These are phyloP conservation scores for Coprinellus micaceus DNA, from an alignment of 768 basidiomycete genomes.

Conservation along the genomic window DNA sequence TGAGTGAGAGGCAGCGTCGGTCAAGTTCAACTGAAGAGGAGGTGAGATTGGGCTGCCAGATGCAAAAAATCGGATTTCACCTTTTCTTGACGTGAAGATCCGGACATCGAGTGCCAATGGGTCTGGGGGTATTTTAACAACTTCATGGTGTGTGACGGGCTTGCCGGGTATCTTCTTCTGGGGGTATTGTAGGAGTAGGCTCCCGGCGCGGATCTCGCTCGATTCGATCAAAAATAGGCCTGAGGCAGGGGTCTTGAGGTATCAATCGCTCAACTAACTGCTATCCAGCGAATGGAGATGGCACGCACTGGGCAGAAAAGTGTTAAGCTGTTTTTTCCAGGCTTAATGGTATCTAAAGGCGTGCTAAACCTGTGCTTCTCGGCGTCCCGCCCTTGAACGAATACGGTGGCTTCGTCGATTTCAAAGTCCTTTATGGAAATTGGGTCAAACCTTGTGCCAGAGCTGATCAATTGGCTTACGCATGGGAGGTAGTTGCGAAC, in stretches of 20 bases:
- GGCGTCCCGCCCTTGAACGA: conserved; percentile 58
- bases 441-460: conserved; percentile 35
- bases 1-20: conserved; percentile 47
- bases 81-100: conserved; percentile 53
- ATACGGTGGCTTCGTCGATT: conserved; percentile 58
- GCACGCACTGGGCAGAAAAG: conserved; percentile 80
- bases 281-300: too few relatives aligned
- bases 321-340: conserved; percentile 56
- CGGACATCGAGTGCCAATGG: conserved; percentile 58
- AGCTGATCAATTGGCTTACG: conserved; percentile 42
- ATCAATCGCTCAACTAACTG: too few relatives aligned
- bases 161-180: conserved; percentile 41
- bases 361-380: conserved; percentile 57
- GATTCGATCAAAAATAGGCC: conserved; percentile 69
- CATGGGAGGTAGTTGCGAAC: conserved; percentile 71
- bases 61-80: too few relatives aligned
- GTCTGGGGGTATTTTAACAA: conserved; percentile 59
- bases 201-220: conserved; percentile 62
- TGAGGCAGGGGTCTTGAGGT: conserved; percentile 55
- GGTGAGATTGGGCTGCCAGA: too few relatives aligned
- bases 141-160: conserved; percentile 28
- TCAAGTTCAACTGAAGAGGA: conserved; percentile 59
- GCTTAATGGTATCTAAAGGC: conserved; percentile 38
- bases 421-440: too few relatives aligned
- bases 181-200: conserved; percentile 64